Base-by-base conservation (phyloP, 768 basidiomycete genomes). In the Xerocomus spinulosus region DNA sequence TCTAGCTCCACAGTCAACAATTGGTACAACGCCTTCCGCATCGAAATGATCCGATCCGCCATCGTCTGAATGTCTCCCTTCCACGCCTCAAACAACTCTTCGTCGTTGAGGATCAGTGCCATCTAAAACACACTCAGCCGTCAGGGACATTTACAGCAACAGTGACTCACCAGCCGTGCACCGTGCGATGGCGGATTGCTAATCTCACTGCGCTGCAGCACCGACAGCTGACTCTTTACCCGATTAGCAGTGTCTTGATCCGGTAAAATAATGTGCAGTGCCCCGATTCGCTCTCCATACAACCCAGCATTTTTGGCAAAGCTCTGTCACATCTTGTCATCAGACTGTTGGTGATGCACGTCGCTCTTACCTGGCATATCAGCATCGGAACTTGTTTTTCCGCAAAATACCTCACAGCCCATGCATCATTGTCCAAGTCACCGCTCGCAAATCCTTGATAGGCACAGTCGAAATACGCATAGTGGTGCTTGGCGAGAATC, bases 391-490 rank as follows among this genome's bases (percentile, higher is more conserved):
- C 82, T 46, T 74, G 79, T 48, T 77, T 75, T 57, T 81, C 72
- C 39, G 83, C 85, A 71, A 99, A 98, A 70, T 88, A 77, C 56
- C 92, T 75, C 55, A 97, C 88, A 13, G 94, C 91, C 78, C 83
- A 87, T 6, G 92, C 93, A 63, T 99, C 96, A 57, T 81, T 80
- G 64, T 94, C 85, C 60, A 96, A 73, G 65, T 92, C 83, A 1
- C 94, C 94, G 57, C 88, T 92, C 15, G 93, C 94, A 67, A 97
- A 98, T 15, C 94, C 94, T 70, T 96, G 94, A 71, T 98, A 98
- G 3, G 94, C 94, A 64, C 86, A 87, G 71, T 98, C 94, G 65
- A 97, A 92, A 71, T 95, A 94, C 26, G 85, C 85, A 61, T 82
- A 95, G 66, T 94, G 93, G 13, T 78, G 74, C 69, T 83, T 86